These are phyloP conservation scores for Lunasporangiospora selenospora DNA, from an alignment of 192 early-diverging fungal genomes.

Conservation along the genomic window DNA sequence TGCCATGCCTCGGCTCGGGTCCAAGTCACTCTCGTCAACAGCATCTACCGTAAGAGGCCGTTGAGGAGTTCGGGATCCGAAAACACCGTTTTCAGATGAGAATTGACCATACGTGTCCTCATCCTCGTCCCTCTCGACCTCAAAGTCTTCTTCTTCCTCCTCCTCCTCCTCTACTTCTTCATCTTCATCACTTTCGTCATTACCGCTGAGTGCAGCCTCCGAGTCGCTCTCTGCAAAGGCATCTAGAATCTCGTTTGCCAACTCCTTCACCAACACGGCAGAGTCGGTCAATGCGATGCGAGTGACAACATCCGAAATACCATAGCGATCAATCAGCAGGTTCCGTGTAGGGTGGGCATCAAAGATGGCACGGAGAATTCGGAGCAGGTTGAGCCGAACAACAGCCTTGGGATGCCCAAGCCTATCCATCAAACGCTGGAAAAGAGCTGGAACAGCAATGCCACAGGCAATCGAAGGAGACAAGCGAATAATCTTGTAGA, in stretches of 20 bases:
- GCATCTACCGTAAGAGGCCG: too few species aligned
- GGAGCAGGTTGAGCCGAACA: slow-evolving; percentile 58
- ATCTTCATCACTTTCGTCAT: slow-evolving; percentile 5
- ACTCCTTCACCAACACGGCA: slow-evolving; percentile 56
- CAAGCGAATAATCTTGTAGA: slow-evolving; percentile 55
- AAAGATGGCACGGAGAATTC: slow-evolving; percentile 52
- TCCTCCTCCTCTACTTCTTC: not conserved
- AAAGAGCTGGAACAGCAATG: slow-evolving; percentile 47
- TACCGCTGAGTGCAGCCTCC: slow-evolving; percentile 13
- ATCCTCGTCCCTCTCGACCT: too few species aligned
- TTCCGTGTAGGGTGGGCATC: slow-evolving; percentile 49
- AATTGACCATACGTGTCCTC: too few species aligned
- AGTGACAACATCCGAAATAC: slow-evolving; percentile 30
- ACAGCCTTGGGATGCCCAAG: slow-evolving; percentile 54
- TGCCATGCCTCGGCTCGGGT: too few species aligned
- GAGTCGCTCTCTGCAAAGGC: slow-evolving; percentile 44
- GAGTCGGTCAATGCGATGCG: slow-evolving; percentile 51
- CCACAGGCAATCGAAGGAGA: slow-evolving; percentile 41
- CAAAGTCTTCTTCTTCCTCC: too few species aligned
- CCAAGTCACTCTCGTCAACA: too few species aligned
- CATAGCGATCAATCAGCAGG: slow-evolving; percentile 39
- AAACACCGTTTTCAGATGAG: too few species aligned
- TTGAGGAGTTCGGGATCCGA: too few species aligned
- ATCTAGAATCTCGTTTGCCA: slow-evolving; percentile 52
- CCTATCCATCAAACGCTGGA: slow-evolving; percentile 40